Percentiles rank a stretch among this genome's conserved stretches.
These are phyloP conservation scores for Exophiala dermatitidis DNA, from an alignment of 2,329 filamentous ascomycete genomes.

Conservation along the genomic window DNA sequence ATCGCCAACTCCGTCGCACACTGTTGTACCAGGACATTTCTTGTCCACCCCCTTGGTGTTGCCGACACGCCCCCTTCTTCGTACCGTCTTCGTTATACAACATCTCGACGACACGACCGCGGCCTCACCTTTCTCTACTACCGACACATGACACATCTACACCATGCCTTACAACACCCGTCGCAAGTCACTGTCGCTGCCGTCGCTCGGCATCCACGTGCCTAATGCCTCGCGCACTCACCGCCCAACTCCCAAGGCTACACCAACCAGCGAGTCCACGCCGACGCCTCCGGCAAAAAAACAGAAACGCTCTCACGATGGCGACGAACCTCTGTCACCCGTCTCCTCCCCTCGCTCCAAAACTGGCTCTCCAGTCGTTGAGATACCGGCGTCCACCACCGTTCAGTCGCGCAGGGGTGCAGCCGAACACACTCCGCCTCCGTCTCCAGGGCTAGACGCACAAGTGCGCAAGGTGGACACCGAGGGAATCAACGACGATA, in stretches of 20 bases:
- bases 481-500: slow-evolving; percentile 84
- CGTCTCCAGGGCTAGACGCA: slow-evolving; percentile 53
- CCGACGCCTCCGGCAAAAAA: slow-evolving; percentile 58
- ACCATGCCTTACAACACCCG: slow-evolving; percentile 91
- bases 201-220: slow-evolving; percentile 85
- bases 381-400: slow-evolving; percentile 29
- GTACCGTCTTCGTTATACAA: slow-evolving; percentile 21
- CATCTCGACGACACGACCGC: slow-evolving; percentile 16
- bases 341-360: slow-evolving; percentile 32
- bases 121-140: slow-evolving; percentile 10
- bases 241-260: slow-evolving; percentile 55
- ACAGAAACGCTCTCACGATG: slow-evolving; percentile 68
- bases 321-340: slow-evolving; percentile 27
- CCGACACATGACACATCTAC: slow-evolving; percentile 14
- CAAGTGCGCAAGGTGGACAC: slow-evolving; percentile 59
- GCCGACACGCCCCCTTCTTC: slow-evolving; percentile 4
- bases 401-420: slow-evolving; percentile 30
- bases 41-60: not conserved
- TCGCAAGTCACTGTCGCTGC: slow-evolving; percentile 88
- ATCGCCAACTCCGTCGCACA: slow-evolving; percentile 5
- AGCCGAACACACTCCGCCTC: slow-evolving; percentile 66
- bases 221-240: slow-evolving; percentile 51
- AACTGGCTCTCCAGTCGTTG: slow-evolving; percentile 39
- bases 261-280: slow-evolving; percentile 49
- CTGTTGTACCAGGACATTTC: slow-evolving; percentile 18